Conservation (phyloP, 345 rosid species). For the Bruguiera gymnorhiza region DNA sequence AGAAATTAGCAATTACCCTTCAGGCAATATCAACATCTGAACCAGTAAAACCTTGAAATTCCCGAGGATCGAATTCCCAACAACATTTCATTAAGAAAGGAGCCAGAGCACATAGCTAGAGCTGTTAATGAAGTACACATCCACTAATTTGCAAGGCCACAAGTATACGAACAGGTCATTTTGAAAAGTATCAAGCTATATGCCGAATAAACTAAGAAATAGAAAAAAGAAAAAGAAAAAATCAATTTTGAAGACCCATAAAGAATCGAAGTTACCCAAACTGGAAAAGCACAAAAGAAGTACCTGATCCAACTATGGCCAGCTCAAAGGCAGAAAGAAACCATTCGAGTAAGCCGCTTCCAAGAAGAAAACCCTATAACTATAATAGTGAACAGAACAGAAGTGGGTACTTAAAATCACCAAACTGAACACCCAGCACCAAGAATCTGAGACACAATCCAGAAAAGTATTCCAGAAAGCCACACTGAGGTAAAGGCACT, state of each 20-base stretch:
- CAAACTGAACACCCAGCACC: background rate
- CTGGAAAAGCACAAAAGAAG: constrained; percentile 22
- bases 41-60: background rate
- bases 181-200: background rate
- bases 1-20: constrained; percentile 1
- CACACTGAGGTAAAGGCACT: background rate
- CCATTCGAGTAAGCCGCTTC: background rate
- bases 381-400: background rate
- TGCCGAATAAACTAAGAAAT: constrained; percentile 6
- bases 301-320: constrained; percentile 40
- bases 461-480: background rate
- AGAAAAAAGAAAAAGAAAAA: background rate
- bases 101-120: background rate
- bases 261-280: background rate
- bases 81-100: background rate
- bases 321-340: constrained; percentile 21
- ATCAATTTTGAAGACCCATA: background rate
- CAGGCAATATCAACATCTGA: background rate
- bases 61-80: too few species aligned
- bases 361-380: constrained; percentile 17
- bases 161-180: background rate
- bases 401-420: background rate
- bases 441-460: constrained; percentile 2
- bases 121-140: background rate
- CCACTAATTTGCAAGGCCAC: too few species aligned